A percentile compares a stretch with the other conserved stretches of the same genome.
phyloP scores from a whole-genome alignment of 441 rosid genomes.

The Hypseocharis bilobata region DNA sequence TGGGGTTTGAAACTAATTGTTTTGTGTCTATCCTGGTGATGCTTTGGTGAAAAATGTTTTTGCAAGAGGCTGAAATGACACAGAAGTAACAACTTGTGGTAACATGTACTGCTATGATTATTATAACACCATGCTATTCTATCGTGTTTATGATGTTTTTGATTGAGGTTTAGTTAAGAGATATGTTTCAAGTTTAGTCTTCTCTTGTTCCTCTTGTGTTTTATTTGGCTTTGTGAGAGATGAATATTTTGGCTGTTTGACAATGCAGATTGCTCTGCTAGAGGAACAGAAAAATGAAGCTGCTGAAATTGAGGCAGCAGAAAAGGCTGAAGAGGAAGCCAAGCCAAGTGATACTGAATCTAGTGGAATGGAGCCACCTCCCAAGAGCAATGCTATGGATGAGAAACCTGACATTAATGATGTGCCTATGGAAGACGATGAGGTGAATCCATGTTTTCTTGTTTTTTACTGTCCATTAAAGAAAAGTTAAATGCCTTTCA shows the following conservation, averaged over 20 bases:
- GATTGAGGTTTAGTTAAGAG: conserved; percentile 7
- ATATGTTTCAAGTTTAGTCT: background rate
- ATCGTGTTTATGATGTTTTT: background rate
- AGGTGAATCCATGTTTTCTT: conserved; percentile 37
- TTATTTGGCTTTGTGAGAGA: background rate
- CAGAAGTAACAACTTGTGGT: background rate
- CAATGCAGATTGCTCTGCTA: conserved; percentile 57
- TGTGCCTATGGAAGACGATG: conserved; percentile 55
- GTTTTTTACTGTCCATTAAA: background rate
- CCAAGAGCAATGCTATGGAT: conserved; percentile 32
- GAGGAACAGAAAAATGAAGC: conserved; percentile 53
- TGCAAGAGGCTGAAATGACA: background rate
- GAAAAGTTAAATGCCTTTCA: background rate
- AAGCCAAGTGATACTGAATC: conserved; percentile 35
- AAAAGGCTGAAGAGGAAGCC: conserved; percentile 45
- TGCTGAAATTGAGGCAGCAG: conserved; percentile 42
- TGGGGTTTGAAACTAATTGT: background rate
- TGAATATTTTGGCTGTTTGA: conserved; percentile 23
- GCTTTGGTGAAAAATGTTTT: background rate
- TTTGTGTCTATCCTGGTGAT: background rate
- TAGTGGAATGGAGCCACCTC: conserved; percentile 28
- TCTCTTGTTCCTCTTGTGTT: background rate
- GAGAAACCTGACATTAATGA: conserved; percentile 79
- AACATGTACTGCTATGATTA: background rate
- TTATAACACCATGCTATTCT: background rate